phyloP scores from a whole-genome alignment of 1,284 basidiomycete genomes.

The Ganoderma boninense region DNA sequence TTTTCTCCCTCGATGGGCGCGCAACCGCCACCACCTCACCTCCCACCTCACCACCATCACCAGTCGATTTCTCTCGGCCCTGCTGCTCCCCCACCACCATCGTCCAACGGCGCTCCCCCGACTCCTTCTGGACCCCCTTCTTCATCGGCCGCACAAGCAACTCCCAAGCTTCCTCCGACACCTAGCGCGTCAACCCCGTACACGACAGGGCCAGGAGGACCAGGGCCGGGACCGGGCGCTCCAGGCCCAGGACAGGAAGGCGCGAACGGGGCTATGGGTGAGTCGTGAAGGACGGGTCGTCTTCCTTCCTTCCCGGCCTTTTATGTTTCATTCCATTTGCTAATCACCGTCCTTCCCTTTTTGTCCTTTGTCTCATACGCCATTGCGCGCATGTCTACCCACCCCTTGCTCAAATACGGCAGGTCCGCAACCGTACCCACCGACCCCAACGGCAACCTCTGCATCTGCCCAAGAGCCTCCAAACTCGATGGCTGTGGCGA shows the following conservation, averaged over 20 bases:
- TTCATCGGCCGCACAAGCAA: constrained; percentile 29
- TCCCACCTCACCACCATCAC: constrained; percentile 32
- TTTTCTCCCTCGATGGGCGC: constrained; percentile 35
- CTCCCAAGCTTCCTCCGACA: constrained; percentile 38
- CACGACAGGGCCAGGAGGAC: constrained; percentile 28
- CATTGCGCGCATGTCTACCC: constrained; percentile 1
- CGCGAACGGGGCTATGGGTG: constrained; percentile 30
- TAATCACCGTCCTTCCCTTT: background rate
- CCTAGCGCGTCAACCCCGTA: constrained; percentile 33
- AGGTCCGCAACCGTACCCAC: constrained; percentile 32
- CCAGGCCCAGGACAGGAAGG: constrained; percentile 30
- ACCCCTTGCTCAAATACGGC: background rate
- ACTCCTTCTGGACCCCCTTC: constrained; percentile 23
- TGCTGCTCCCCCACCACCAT: constrained; percentile 26
- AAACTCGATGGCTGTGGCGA: constrained; percentile 15
- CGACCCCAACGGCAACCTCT: constrained; percentile 24
- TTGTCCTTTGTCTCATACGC: background rate
- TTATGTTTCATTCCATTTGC: background rate
- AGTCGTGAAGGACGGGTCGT: constrained; percentile 11
- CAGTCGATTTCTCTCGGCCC: constrained; percentile 37
- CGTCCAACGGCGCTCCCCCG: constrained; percentile 27
- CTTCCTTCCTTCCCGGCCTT: background rate
- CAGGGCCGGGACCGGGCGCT: constrained; percentile 27
- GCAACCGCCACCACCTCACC: constrained; percentile 28
- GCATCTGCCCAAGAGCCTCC: constrained; percentile 13